Base-by-base conservation (phyloP, 768 basidiomycete genomes). In the Termitomyces sp. region DNA sequence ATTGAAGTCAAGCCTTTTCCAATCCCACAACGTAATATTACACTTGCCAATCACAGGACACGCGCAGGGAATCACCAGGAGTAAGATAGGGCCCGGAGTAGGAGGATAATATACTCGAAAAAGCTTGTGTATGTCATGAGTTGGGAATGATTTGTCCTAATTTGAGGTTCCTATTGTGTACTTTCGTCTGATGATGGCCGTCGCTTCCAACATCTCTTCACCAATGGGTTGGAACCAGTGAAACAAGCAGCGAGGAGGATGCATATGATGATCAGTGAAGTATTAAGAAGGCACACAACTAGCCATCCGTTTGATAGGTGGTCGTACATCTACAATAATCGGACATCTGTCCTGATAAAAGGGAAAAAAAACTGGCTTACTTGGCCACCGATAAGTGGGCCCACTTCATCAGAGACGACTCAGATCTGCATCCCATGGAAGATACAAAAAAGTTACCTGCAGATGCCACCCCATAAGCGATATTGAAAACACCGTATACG, bases 401-500 rank as follows among this genome's bases (percentile, higher is more conserved):
- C 89, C 58, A 88, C 88, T 89, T 57, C 22, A 24, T n/a, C n/a
- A n/a, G 44, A n/a, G 58, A 58, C 22, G 43, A 39, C 65, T 22
- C 20, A 24, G 22, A 37, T 62, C 42, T 13, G 42, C 22, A 44
- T n/a, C 36, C 26, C 22, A 50, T 40, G 39, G 18, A 53, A 39
- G 51, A 16, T 43, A 43, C 37, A 14, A 53, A 42, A 18, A n/a
- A 72, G 81, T 68, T 62, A 88, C 88, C 65, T 46, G 82, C 71
- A 34, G 84, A 80, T 30, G 87, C 89, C 56, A 87, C 67, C 2
- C 85, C 88, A 59, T 84, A 89, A 3, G 82, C 82, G 13, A 91
- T 65, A 71, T 90, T 92, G 67, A 89, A 89, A 0, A 83, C 85
- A 3, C 84, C 89, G 63, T 89, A 91, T 4, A 88, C 78, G 64